Evolutionary conservation across 331 rosid species (phyloP).

Genomic region (Malus hybrid): DNA sequence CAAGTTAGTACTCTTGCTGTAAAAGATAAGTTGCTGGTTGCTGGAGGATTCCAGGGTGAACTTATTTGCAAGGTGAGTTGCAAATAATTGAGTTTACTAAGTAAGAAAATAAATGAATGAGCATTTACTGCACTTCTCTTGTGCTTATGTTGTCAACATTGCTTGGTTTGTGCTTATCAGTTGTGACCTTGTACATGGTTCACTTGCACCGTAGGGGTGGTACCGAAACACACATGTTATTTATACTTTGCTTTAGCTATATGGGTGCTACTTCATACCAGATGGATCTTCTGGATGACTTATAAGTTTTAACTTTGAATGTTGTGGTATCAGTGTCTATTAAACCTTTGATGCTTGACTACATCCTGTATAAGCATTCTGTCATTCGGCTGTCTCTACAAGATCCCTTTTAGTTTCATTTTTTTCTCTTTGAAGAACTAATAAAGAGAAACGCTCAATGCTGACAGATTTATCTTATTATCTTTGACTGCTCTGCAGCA

Average conservation of each 20-base stretch:
- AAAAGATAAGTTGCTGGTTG: conserved; percentile 69
- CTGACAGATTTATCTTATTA: background rate
- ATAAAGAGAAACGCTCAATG: background rate
- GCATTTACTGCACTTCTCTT: background rate
- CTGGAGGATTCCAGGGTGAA: conserved; percentile 93
- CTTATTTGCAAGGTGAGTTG: conserved; percentile 85
- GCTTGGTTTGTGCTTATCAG: background rate
- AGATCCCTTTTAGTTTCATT: background rate
- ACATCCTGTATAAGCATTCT: background rate
- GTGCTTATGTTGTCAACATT: background rate
- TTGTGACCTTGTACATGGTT: background rate
- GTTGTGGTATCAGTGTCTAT: background rate
- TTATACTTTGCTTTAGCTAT: background rate
- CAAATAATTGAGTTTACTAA: background rate
- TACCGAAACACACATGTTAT: background rate
- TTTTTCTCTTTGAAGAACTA: background rate
- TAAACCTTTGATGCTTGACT: background rate
- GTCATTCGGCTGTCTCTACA: background rate
- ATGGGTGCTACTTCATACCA: background rate
- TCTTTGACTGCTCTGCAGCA: conserved; percentile 38
- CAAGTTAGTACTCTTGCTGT: conserved; percentile 80
- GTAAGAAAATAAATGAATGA: background rate
- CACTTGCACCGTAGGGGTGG: background rate
- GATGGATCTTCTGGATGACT: background rate
- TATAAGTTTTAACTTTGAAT: background rate